These are phyloP conservation scores for Arachnopeziza araneosa DNA, from an alignment of 2,329 filamentous ascomycete genomes.

Conservation along the genomic window DNA sequence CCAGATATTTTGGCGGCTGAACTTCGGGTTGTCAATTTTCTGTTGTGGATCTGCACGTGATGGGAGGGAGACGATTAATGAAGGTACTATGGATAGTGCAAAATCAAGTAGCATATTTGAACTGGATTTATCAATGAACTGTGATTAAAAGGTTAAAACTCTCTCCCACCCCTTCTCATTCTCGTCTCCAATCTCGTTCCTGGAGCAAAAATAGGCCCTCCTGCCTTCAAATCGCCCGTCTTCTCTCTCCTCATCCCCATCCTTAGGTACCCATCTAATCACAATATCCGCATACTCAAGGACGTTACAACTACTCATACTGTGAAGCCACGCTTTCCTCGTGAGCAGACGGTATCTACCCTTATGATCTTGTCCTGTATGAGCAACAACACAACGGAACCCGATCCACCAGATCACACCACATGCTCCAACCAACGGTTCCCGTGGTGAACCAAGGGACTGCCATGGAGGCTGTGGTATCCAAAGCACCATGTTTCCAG, in stretches of 20 bases:
- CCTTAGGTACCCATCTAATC: not conserved
- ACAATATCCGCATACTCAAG: not conserved
- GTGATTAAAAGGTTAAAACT: not conserved
- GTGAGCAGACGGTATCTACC: not conserved
- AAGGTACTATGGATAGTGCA: too few relatives aligned
- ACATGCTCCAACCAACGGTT: not conserved
- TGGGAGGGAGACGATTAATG: too few relatives aligned
- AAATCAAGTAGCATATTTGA: too few relatives aligned
- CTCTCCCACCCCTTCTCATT: not conserved
- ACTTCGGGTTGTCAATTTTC: too few relatives aligned
- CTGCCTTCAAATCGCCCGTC: not conserved
- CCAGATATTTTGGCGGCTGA: not conserved
- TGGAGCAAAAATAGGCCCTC: not conserved
- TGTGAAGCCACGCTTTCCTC: not conserved
- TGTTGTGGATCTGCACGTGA: too few relatives aligned
- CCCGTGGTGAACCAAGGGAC: not conserved
- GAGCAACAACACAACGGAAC: not conserved
- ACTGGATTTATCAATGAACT: too few relatives aligned
- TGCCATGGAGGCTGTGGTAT: not conserved
- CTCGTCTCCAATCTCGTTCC: not conserved
- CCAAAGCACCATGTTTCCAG: too few relatives aligned
- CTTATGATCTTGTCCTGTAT: not conserved
- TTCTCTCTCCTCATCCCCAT: not conserved
- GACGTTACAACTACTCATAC: not conserved
- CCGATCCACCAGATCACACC: not conserved